Evolutionary conservation across 2,329 filamentous ascomycete species (phyloP), one percentile per base, ranked within the genome.

Genomic region (Xylariaceae sp.): DNA sequence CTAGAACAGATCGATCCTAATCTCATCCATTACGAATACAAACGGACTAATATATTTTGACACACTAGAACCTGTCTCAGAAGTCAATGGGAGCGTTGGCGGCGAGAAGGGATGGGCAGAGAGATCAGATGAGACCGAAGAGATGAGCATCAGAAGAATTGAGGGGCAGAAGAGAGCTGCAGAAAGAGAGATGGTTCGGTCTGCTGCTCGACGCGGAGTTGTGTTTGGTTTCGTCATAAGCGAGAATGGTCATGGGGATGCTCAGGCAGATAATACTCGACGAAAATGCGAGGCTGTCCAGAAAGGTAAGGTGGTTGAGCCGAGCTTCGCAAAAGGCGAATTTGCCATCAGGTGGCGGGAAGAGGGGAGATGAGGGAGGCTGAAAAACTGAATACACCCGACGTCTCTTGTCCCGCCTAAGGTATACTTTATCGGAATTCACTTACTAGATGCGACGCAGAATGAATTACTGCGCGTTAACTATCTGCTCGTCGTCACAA

Each of bases 301-400:
- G 80, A 71, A 75, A 39, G 79, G 78, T 1, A 73, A 73, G 42
- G 77, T 84, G 3, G 80, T 84, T 0, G 82, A 85, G 62, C 75
- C 79, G 3, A 80, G 78, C 51, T 85, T 79, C 65, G 81, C 81
- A 0, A 86, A 84, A 57, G 81, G 81, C 0, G 75, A 84, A 42
- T 85, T 80, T 81, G 73, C 72, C 0, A 73, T 84, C 11, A 63
- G 80, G 53, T 84, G 80, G 80, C 72, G 81, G 54, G 79, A 82
- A 34, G 63, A 42, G 39, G 19, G 5, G 13, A 17, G n/a, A 11
- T 36, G 12, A 16, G 19, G 4, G 42, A 16, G n/a, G n/a, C 16
- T 14, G 14, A 13, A 14, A 16, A 28, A 14, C 6, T 6, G 41
- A 5, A 28, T 3, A 42, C 41, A 42, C 14, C 17, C n/a, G n/a